Base-by-base conservation (phyloP, 202 grass and related monocot genomes). In the Setaria italica region DNA sequence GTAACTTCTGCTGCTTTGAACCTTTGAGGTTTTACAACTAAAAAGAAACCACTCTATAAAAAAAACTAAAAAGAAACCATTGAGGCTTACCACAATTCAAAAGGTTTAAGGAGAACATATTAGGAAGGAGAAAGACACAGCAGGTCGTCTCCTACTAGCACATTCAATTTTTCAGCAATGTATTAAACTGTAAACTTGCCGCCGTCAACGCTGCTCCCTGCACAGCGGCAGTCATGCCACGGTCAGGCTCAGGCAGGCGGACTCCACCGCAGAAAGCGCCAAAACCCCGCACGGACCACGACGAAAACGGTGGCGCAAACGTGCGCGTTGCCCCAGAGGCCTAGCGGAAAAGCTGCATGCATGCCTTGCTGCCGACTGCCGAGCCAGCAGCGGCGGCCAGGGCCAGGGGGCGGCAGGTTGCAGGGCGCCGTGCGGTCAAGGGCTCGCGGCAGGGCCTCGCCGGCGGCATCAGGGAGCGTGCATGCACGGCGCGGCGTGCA, bases 381-480 rank as follows among this genome's bases (percentile, higher is more conserved):
- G n/a, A 17, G 37, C 21, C n/a, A 60, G n/a, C 56, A 59, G 57
- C 57, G 25, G 58, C 58, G n/a, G 21, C 58, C 10, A 0, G 21
- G 2, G 2, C 9, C 14, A 25, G 25, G 4, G 29, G 58, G 48
- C 48, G 14, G 3, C 47, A 12, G 47, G 7, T 20, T 10, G 10
- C 69, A 15, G 47, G 29, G 3, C 29, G 46, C 70, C 67, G 76
- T 21, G 85, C 68, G 5, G 39, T 41, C 25, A 25, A 25, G 25
- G 25, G 25, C 25, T 25, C 25, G 39, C 39, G 39, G 39, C 45
- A 33, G 39, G 45, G 30, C 35, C 45, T 71, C 76, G 2, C 75
- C 81, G 73, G 65, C 56, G 86, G 64, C 62, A 54, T 67, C 35
- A 85, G 37, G 62, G 60, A 29, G 76, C 67, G 76, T 21, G 85